Conservation (phyloP, 1,139 yeast species). For the Torulaspora pretoriensis region DNA sequence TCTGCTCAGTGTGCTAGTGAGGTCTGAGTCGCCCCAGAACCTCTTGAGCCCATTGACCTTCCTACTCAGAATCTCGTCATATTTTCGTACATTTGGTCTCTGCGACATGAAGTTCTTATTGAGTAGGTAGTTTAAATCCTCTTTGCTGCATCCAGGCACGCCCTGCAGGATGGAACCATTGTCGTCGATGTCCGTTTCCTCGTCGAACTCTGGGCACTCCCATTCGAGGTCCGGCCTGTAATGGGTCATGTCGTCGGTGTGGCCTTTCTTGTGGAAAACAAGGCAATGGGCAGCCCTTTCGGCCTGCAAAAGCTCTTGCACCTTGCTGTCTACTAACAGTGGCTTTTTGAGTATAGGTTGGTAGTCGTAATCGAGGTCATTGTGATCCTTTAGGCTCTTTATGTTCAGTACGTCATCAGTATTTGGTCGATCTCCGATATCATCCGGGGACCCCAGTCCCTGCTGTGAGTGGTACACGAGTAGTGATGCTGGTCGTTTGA, state of each 20-base stretch:
- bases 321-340: conserved; percentile 26
- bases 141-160: conserved; percentile 19
- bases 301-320: conserved; percentile 19
- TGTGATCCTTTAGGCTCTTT: not conserved
- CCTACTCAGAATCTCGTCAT: conserved; percentile 20
- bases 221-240: conserved; percentile 30
- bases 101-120: conserved; percentile 13
- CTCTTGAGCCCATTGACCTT: conserved; percentile 20
- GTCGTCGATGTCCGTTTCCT: conserved; percentile 8
- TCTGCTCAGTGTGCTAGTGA: conserved; percentile 19
- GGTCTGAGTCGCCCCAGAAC: conserved; percentile 24
- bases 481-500: conserved; percentile 18
- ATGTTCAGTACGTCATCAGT: conserved; percentile 5
- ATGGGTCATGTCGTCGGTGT: conserved; percentile 12
- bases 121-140: conserved; percentile 14
- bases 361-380: conserved; percentile 24
- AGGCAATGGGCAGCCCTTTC: conserved; percentile 34
- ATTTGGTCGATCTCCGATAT: conserved; percentile 5
- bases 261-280: conserved; percentile 28
- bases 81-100: conserved; percentile 21
- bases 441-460: conserved; percentile 10
- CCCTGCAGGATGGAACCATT: conserved; percentile 10
- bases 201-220: conserved; percentile 27
- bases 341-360: conserved; percentile 24
- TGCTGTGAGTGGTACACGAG: conserved; percentile 14